Conservation (phyloP, 139 green algal genomes). For the Yamagishiella unicocca region DNA sequence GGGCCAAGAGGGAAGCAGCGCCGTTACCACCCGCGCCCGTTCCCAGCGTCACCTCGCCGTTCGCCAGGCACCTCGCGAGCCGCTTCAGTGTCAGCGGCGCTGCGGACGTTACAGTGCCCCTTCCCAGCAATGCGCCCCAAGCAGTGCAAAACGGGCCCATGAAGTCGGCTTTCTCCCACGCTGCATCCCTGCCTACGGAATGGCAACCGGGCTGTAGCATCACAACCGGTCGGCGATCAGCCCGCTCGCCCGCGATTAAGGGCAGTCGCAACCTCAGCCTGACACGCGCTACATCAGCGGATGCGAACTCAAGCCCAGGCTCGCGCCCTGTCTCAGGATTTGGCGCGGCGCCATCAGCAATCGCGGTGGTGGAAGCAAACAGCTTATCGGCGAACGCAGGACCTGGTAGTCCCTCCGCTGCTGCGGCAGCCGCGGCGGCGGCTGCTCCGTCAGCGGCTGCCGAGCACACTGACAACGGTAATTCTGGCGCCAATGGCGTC, state of each 20-base stretch:
- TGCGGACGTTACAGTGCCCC: background rate
- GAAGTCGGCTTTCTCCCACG: constrained; percentile 14
- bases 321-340: constrained; percentile 7
- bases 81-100: background rate
- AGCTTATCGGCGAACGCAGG: too few relatives aligned
- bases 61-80: background rate
- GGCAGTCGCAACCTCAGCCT: constrained; percentile 17
- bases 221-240: constrained; percentile 4
- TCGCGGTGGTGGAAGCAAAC: background rate
- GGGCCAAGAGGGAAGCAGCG: background rate
- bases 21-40: background rate
- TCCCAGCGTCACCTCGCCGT: background rate
- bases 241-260: constrained; percentile 22
- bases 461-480: background rate
- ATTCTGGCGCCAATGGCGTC: background rate
- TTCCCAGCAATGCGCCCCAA: background rate
- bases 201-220: constrained; percentile 33
- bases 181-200: background rate
- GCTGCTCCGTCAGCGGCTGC: background rate
- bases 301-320: background rate
- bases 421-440: background rate
- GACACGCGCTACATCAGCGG: background rate
- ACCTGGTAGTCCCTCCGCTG: too few relatives aligned
- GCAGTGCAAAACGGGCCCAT: background rate
- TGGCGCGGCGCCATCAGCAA: background rate